phyloP scores from a whole-genome alignment of 371 early-diverging fungal genomes.

The Apophysomyces variabilis region DNA sequence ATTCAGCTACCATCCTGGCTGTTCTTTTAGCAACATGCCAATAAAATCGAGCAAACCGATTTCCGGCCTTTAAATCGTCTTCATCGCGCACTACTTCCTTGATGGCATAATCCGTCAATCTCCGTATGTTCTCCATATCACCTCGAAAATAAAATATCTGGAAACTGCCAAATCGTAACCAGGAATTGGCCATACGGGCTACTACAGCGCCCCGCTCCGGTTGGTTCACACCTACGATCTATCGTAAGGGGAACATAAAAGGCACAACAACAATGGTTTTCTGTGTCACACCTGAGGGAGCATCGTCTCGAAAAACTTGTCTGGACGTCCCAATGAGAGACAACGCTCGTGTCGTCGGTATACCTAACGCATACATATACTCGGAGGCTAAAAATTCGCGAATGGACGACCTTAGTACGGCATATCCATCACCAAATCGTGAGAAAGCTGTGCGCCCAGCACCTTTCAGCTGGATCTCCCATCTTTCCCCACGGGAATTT shows the following conservation, averaged over 20 bases:
- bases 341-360: conserved; percentile 84
- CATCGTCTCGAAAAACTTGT: conserved; percentile 72
- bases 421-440: conserved; percentile 88
- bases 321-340: conserved; percentile 67
- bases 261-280: background rate
- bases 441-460: conserved; percentile 89
- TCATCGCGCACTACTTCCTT: conserved; percentile 40
- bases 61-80: conserved; percentile 22
- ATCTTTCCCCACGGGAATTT: conserved; percentile 45
- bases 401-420: conserved; percentile 80
- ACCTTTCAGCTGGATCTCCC: conserved; percentile 89
- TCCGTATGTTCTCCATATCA: conserved; percentile 58
- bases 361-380: conserved; percentile 71
- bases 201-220: conserved; percentile 81
- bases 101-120: conserved; percentile 75
- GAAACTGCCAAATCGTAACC: conserved; percentile 91
- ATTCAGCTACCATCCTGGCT: conserved; percentile 80
- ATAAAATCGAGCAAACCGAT: conserved; percentile 69
- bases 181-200: conserved; percentile 77
- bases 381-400: conserved; percentile 89
- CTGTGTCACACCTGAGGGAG: conserved; percentile 22
- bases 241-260: background rate
- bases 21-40: conserved; percentile 69
- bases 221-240: conserved; percentile 25
- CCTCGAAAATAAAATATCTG: conserved; percentile 78